Conservation (phyloP, 2,329 filamentous ascomycete genomes). For the Talaromyces amestolkiae region DNA sequence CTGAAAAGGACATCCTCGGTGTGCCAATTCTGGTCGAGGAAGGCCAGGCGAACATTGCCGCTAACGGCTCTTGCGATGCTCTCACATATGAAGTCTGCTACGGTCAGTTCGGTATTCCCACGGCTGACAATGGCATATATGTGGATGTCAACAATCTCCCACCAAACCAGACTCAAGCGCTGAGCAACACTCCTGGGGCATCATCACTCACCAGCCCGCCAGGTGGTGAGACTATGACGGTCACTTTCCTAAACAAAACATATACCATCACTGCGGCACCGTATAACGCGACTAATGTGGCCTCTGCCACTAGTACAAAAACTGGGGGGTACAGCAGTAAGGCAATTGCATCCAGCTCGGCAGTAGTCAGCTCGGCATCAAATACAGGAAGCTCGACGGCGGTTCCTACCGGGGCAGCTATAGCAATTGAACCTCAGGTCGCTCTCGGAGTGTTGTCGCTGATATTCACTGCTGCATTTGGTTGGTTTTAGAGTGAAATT, state of each 20-base stretch:
- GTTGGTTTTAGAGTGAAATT: neutral
- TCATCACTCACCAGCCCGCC: neutral
- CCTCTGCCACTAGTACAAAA: neutral
- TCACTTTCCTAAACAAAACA: slow-evolving; percentile 4
- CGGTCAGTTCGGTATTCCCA: neutral
- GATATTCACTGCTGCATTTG: neutral
- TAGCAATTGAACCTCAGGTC: neutral
- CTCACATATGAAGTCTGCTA: slow-evolving; percentile 10
- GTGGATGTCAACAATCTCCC: slow-evolving; percentile 10
- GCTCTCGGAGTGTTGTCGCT: neutral
- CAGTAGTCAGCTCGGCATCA: neutral
- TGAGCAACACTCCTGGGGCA: slow-evolving; percentile 2
- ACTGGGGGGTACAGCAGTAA: neutral
- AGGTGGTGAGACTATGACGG: neutral
- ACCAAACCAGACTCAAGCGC: neutral
- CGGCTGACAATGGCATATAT: slow-evolving; percentile 4
- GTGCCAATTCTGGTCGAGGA: slow-evolving; percentile 1
- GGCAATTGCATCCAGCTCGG: neutral
- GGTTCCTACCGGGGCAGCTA: neutral
- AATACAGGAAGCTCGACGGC: neutral
- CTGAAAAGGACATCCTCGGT: slow-evolving; percentile 1
- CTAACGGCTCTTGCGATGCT: slow-evolving; percentile 6
- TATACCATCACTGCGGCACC: neutral
- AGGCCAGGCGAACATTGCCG: slow-evolving; percentile 4
- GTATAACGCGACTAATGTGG: neutral